Evolutionary conservation across 2,329 filamentous ascomycete genomes (phyloP).

Genomic region (Teratosphaeria destructans): DNA sequence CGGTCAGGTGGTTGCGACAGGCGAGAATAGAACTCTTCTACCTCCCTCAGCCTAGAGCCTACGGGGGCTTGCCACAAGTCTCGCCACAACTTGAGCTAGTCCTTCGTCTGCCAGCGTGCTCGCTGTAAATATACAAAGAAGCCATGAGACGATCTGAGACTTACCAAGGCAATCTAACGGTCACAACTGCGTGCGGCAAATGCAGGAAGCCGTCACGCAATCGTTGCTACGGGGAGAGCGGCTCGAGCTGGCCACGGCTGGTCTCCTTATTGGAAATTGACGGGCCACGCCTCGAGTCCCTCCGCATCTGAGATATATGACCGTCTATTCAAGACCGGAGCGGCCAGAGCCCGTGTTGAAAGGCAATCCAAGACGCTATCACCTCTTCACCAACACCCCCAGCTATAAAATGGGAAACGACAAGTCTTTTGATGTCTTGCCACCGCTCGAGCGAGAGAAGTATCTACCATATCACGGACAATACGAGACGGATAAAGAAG

Average conservation of each 20-base stretch:
- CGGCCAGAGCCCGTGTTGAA: not conserved
- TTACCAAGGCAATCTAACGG: not conserved
- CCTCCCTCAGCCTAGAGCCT: not conserved
- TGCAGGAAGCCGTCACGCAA: not conserved
- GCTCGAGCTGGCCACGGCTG: not conserved
- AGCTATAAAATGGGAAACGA: not conserved
- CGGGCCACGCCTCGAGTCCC: not conserved
- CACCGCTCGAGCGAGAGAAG: not conserved
- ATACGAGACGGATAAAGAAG: not conserved
- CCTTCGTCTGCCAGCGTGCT: not conserved
- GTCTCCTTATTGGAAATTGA: not conserved
- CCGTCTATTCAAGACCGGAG: not conserved
- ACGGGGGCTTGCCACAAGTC: not conserved
- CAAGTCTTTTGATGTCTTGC: not conserved
- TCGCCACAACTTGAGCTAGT: not conserved
- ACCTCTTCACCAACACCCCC: not conserved
- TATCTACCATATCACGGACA: not conserved
- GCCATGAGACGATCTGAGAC: not conserved
- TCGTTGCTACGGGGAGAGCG: not conserved
- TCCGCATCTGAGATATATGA: not conserved
- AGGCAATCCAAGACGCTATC: not conserved
- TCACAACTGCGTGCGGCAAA: not conserved
- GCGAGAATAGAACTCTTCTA: not conserved
- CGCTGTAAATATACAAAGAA: not conserved
- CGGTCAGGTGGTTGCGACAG: not conserved